Conservation (phyloP, 1,139 yeast genomes). For the Tardiomyces digboiensis region DNA sequence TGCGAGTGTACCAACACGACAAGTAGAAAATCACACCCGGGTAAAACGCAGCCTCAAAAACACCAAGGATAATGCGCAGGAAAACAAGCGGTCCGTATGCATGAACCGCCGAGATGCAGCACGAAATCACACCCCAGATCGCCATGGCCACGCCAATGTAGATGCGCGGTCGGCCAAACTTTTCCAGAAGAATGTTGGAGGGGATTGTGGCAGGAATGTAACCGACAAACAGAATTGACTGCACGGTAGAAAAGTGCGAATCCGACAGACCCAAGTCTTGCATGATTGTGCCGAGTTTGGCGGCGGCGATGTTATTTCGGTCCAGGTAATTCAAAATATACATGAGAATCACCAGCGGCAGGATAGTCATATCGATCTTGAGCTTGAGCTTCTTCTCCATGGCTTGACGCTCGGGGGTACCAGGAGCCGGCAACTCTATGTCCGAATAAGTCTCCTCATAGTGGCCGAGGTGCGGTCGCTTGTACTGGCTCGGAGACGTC, state of each 20-base stretch:
- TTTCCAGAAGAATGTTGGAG: conserved; percentile 53
- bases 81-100: conserved; percentile 30
- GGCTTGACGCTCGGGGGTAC: not conserved
- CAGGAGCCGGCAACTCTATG: not conserved
- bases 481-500: not conserved
- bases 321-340: conserved; percentile 64
- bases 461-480: not conserved
- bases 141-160: conserved; percentile 52
- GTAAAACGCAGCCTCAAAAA: conserved; percentile 20
- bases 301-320: conserved; percentile 67
- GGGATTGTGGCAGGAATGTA: conserved; percentile 59
- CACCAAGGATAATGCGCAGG: conserved; percentile 23
- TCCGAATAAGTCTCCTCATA: not conserved
- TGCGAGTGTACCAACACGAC: conserved; percentile 24
- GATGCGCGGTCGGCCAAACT: conserved; percentile 47
- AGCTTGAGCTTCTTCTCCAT: conserved; percentile 37
- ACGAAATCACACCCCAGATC: conserved; percentile 50
- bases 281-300: conserved; percentile 55
- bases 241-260: conserved; percentile 48
- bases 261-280: conserved; percentile 43
- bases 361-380: conserved; percentile 55
- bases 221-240: conserved; percentile 64
- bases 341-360: conserved; percentile 60
- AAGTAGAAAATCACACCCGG: conserved; percentile 25
- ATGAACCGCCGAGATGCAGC: conserved; percentile 48